phyloP scores from a whole-genome alignment of 805 yeast genomes.

The Starmerella gropengiesseri region DNA sequence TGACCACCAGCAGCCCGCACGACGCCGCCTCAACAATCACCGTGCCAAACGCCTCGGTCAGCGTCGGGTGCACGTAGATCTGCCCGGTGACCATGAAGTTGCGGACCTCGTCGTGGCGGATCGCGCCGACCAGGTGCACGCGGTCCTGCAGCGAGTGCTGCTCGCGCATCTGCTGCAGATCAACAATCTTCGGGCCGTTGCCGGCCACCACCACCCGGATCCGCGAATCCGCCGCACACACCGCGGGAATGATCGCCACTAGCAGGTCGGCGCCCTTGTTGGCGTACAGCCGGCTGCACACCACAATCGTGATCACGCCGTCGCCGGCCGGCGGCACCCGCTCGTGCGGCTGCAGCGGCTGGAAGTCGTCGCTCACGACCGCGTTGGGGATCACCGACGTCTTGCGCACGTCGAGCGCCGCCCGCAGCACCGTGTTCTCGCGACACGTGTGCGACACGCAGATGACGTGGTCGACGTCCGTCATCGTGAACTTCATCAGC shows the following conservation, averaged over 20 bases:
- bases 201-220: conserved; percentile 87
- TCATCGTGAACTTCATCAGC: conserved; percentile 65
- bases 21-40: conserved; percentile 95
- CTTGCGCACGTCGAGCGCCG: conserved; percentile 60
- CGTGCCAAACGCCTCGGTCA: conserved; percentile 97
- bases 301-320: conserved; percentile 60
- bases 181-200: conserved; percentile 91
- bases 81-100: conserved; percentile 90
- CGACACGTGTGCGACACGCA: conserved; percentile 95
- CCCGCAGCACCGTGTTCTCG: conserved; percentile 86
- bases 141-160: conserved; percentile 72
- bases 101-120: conserved; percentile 84
- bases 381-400: conserved; percentile 96
- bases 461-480: conserved; percentile 85
- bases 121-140: conserved; percentile 74
- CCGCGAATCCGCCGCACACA: conserved; percentile 51
- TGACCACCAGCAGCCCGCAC: conserved; percentile 85
- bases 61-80: conserved; percentile 82
- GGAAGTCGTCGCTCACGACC: conserved; percentile 74
- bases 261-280: conserved; percentile 91
- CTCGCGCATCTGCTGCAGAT: conserved; percentile 91
- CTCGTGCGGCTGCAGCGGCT: conserved; percentile 27
- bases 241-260: conserved; percentile 71
- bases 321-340: conserved; percentile 24
- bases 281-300: conserved; percentile 83